These are phyloP conservation scores for Epichloe baconii DNA, from an alignment of 2,329 filamentous ascomycete genomes.

Conservation along the genomic window DNA sequence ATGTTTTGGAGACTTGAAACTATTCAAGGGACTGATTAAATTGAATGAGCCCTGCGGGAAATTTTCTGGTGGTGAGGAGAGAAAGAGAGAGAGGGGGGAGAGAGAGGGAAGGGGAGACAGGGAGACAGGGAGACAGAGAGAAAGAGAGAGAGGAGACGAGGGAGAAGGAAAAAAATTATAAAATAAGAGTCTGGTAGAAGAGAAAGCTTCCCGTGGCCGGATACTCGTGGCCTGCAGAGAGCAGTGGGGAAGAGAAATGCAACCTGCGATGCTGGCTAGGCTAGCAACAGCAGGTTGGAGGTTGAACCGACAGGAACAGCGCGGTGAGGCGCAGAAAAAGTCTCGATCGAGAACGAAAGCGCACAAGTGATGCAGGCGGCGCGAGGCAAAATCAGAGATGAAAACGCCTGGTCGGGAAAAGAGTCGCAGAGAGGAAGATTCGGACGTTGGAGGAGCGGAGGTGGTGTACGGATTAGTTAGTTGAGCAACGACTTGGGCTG, in stretches of 20 bases:
- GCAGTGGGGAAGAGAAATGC: constrained; percentile 1
- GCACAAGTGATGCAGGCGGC: background rate
- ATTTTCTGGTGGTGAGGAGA: background rate
- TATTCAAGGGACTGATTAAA: background rate
- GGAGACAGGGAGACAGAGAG: background rate
- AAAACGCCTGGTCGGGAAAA: background rate
- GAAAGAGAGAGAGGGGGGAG: background rate
- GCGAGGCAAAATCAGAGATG: background rate
- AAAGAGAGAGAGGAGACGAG: background rate
- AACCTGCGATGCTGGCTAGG: background rate
- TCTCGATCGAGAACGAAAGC: background rate
- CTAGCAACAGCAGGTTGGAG: background rate
- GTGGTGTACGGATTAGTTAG: background rate
- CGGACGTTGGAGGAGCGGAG: background rate
- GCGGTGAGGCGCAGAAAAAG: background rate
- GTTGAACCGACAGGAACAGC: background rate
- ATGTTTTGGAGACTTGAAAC: background rate
- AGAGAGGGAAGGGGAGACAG: background rate
- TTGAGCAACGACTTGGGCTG: background rate
- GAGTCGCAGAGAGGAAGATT: background rate
- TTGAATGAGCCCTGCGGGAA: background rate
- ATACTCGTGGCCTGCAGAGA: background rate
- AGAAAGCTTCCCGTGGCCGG: background rate
- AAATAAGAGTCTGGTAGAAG: background rate
- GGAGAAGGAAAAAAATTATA: too few relatives aligned